Evolutionary conservation across 2,329 filamentous ascomycete species (phyloP).

Genomic region (Ilyonectria destructans): DNA sequence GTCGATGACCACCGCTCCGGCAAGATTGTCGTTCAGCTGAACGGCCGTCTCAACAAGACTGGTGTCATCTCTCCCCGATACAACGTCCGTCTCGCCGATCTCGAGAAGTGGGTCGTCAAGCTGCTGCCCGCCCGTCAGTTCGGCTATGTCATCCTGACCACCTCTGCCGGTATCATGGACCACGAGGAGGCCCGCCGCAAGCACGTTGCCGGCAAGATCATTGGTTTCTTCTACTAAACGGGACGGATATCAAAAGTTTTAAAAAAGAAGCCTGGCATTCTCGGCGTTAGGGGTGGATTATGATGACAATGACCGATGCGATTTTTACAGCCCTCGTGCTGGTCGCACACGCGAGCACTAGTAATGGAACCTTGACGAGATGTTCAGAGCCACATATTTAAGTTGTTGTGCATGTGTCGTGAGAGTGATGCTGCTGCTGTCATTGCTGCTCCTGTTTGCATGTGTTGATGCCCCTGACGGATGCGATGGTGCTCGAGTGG

Average conservation of each 20-base stretch:
- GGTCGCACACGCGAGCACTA: conserved; percentile 54
- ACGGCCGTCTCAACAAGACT: conserved; percentile 99
- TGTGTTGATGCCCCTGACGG: not conserved
- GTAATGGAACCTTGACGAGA: conserved; percentile 55
- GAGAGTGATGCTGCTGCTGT: not conserved
- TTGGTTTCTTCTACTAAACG: conserved; percentile 98
- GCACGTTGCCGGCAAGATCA: conserved; percentile 99
- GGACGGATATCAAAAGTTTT: conserved; percentile 49
- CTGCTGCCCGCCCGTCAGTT: conserved; percentile 99
- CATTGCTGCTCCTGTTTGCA: not conserved
- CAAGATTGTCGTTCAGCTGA: conserved; percentile 99
- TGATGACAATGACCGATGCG: conserved; percentile 58
- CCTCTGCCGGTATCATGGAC: conserved; percentile 99
- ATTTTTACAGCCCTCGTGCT: conserved; percentile 51
- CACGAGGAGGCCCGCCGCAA: conserved; percentile 99
- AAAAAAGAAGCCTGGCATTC: conserved; percentile 51
- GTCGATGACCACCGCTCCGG: conserved; percentile 99
- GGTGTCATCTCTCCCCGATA: conserved; percentile 99
- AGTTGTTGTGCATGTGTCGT: conserved; percentile 22
- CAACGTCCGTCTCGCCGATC: conserved; percentile 97
- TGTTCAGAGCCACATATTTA: conserved; percentile 43
- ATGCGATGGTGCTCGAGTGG: not conserved
- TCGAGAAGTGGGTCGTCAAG: conserved; percentile 99
- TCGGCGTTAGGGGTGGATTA: conserved; percentile 57
- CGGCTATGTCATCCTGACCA: conserved; percentile 99